phyloP scores from a whole-genome alignment of 345 rosid genomes.

The Jatropha curcas region DNA sequence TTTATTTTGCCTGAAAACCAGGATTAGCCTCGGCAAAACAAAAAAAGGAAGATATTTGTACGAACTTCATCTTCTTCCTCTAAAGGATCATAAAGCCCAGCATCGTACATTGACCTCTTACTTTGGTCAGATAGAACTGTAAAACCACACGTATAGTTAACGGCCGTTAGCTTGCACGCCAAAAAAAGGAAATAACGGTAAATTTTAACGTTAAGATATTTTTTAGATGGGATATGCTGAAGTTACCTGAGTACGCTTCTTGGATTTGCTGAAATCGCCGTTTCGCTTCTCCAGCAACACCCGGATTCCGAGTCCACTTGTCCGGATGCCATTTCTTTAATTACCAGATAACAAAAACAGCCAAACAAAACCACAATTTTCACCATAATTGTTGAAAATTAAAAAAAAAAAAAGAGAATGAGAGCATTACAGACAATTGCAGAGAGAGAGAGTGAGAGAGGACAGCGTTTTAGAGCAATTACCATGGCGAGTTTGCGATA shows the following conservation, averaged over 20 bases:
- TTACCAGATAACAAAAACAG: too few species aligned
- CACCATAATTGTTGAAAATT: not conserved
- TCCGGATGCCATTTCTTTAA: conserved; percentile 96
- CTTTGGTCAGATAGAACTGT: conserved; percentile 64
- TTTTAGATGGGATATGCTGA: not conserved
- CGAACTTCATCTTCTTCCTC: conserved; percentile 74
- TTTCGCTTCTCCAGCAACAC: conserved; percentile 68
- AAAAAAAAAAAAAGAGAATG: too few species aligned
- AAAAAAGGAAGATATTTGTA: conserved; percentile 6
- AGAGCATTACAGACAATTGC: too few species aligned
- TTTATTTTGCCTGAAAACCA: not conserved
- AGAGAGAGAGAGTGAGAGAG: not conserved
- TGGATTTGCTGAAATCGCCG: conserved; percentile 88
- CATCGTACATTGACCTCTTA: conserved; percentile 76
- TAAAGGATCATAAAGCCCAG: conserved; percentile 72
- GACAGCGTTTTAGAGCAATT: not conserved
- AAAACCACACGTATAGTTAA: conserved; percentile 14
- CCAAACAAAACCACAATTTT: not conserved
- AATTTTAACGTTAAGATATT: conserved; percentile 4
- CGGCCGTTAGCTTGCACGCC: not conserved
- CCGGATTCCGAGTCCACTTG: conserved; percentile 54
- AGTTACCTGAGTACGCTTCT: conserved; percentile 85
- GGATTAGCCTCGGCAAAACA: not conserved
- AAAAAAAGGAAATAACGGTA: not conserved
- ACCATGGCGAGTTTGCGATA: conserved; percentile 94